Percentiles rank a stretch among this genome's conserved stretches.
phyloP scores from a whole-genome alignment of 164 flowering plant genomes.

The Litsea cubeba region DNA sequence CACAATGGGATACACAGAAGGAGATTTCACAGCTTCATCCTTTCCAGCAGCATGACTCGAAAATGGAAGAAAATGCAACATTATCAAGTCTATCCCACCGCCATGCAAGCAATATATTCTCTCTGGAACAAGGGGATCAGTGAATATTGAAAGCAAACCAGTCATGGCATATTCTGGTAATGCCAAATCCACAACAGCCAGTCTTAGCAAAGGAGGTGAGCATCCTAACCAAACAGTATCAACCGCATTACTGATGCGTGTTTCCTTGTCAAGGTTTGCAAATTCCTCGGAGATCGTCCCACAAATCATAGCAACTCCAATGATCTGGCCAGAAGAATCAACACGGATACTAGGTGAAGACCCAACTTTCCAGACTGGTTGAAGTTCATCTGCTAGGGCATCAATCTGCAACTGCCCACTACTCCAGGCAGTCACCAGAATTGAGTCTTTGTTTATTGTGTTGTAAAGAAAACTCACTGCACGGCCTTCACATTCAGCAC shows the following conservation, averaged over 20 bases:
- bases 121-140: conserved; percentile 74
- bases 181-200: conserved; percentile 87
- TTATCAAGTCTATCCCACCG: conserved; percentile 81
- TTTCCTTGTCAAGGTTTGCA: conserved; percentile 31
- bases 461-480: conserved; percentile 79
- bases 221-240: conserved; percentile 69
- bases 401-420: conserved; percentile 88
- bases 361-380: conserved; percentile 76
- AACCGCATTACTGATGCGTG: neutral
- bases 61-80: conserved; percentile 89
- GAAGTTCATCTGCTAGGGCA: conserved; percentile 93
- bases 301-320: conserved; percentile 88
- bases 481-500: conserved; percentile 60
- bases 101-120: conserved; percentile 70
- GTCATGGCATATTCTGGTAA: conserved; percentile 39
- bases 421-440: conserved; percentile 83
- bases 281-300: conserved; percentile 40
- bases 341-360: conserved; percentile 60
- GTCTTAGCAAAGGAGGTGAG: conserved; percentile 76
- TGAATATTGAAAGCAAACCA: conserved; percentile 39
- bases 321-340: conserved; percentile 45
- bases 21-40: conserved; percentile 48
- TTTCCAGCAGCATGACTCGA: conserved; percentile 64
- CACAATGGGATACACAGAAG: conserved; percentile 76
- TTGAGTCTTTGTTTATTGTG: conserved; percentile 70